A percentile compares a stretch with the other conserved stretches of the same genome.
phyloP scores from a whole-genome alignment of 176 grass and related monocot genomes.

The Oryza officinalis region DNA sequence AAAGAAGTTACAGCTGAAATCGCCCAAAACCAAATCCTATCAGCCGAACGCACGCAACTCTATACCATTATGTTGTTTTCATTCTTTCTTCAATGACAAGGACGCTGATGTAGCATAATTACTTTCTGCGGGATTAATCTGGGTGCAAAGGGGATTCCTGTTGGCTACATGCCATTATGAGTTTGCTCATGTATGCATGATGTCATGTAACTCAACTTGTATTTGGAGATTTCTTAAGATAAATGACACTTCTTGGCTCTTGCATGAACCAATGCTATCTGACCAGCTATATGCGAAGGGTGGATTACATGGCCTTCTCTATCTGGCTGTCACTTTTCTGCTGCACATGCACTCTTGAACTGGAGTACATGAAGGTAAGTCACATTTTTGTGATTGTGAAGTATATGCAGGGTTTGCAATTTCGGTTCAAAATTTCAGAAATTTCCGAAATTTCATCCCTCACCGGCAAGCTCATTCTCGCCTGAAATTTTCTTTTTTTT shows the following conservation, averaged over 20 bases:
- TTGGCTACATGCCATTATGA: neutral
- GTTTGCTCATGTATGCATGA: neutral
- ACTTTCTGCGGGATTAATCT: neutral
- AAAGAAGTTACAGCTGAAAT: too few species aligned
- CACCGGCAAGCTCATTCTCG: too few species aligned
- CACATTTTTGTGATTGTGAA: neutral
- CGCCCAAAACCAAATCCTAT: too few species aligned
- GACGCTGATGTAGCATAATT: neutral
- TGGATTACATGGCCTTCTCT: neutral
- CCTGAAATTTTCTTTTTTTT: too few species aligned
- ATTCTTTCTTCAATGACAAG: neutral
- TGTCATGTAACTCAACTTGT: neutral
- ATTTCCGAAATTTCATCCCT: too few species aligned
- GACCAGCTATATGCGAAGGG: neutral
- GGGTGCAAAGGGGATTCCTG: neutral
- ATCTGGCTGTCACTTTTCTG: neutral
- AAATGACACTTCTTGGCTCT: neutral
- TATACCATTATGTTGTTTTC: neutral
- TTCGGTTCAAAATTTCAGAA: too few species aligned
- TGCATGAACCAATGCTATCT: neutral
- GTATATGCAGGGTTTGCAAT: too few species aligned
- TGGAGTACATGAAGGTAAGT: constrained; percentile 23
- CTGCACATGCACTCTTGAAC: neutral
- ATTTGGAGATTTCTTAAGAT: neutral
- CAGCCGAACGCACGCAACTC: too few species aligned